phyloP scores from a whole-genome alignment of 2,329 filamentous ascomycete genomes.

The Alternaria panax region DNA sequence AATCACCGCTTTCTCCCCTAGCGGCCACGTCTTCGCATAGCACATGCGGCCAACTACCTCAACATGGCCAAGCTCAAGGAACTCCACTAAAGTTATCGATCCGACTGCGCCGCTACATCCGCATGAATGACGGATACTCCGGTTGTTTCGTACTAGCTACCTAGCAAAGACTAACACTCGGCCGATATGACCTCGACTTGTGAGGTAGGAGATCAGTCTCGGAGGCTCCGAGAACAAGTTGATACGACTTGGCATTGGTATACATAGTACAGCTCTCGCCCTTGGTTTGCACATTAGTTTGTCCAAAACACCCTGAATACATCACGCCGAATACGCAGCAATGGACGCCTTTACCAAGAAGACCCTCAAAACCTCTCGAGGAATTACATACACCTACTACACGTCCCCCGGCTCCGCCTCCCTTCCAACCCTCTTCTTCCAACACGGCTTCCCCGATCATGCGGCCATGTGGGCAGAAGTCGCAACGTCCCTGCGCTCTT shows the following conservation, averaged over 20 bases:
- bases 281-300: not conserved
- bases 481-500: slow-evolving; percentile 50
- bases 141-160: not conserved
- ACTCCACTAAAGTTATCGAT: not conserved
- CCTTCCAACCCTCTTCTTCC: slow-evolving; percentile 43
- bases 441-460: slow-evolving; percentile 61
- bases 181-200: not conserved
- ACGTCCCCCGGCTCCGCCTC: slow-evolving; percentile 26
- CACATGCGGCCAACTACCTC: slow-evolving; percentile 1
- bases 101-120: not conserved
- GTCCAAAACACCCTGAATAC: not conserved
- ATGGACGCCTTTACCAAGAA: slow-evolving; percentile 42
- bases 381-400: slow-evolving; percentile 43
- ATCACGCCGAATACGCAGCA: not conserved
- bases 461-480: slow-evolving; percentile 56
- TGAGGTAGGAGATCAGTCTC: not conserved
- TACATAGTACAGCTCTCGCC: not conserved
- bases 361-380: slow-evolving; percentile 35
- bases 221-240: not conserved
- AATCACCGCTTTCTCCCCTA: not conserved
- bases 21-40: not conserved
- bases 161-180: not conserved
- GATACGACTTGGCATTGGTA: not conserved
- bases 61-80: not conserved
- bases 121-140: not conserved